Percentiles rank a stretch among this genome's conserved stretches.
Evolutionary conservation across 345 rosid species (phyloP).

Genomic region (Eucalyptus regnans): DNA sequence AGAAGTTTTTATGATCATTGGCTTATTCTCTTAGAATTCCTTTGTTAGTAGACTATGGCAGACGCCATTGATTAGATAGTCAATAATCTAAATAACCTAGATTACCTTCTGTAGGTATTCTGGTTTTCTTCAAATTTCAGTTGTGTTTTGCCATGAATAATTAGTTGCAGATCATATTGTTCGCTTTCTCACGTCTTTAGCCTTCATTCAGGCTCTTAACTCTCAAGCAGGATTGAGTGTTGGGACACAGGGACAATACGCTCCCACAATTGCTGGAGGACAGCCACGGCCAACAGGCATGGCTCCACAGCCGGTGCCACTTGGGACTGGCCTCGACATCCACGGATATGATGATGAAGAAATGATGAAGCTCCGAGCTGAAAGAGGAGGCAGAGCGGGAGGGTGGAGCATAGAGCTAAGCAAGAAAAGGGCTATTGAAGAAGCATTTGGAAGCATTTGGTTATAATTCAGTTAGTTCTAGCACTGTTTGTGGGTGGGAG

Average conservation of each 20-base stretch:
- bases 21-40: not conserved
- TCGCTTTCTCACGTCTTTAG: not conserved
- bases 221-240: constrained; percentile 26
- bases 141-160: not conserved
- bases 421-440: constrained; percentile 85
- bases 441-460: constrained; percentile 90
- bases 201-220: constrained; percentile 9
- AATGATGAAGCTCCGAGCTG: constrained; percentile 55
- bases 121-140: not conserved
- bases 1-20: not conserved
- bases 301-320: constrained; percentile 71
- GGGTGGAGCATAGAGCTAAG: constrained; percentile 82
- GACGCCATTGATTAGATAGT: not conserved
- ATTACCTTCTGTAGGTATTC: not conserved
- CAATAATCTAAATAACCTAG: not conserved
- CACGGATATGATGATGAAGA: constrained; percentile 75
- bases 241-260: constrained; percentile 38
- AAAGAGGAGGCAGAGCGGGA: constrained; percentile 73
- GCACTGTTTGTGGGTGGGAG: not conserved
- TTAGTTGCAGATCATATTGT: not conserved
- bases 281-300: constrained; percentile 77
- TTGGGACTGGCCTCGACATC: constrained; percentile 34
- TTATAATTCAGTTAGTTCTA: constrained; percentile 14
- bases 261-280: constrained; percentile 53
- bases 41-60: not conserved